These are phyloP conservation scores for Brasenia schreberi DNA, from an alignment of 164 flowering plant genomes.

Conservation along the genomic window DNA sequence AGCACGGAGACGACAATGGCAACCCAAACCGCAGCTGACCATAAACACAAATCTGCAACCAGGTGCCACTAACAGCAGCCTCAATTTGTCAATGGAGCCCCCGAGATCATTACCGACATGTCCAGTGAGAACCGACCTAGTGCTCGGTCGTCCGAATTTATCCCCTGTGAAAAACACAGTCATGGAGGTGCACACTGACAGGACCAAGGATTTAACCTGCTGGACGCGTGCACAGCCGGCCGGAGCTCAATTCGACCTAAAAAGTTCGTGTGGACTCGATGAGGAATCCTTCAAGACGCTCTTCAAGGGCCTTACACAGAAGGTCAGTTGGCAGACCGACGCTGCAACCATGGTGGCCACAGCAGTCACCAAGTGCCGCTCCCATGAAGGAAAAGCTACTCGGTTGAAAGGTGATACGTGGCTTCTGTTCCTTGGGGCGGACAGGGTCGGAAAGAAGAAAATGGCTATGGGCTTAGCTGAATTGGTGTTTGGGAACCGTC, in stretches of 20 bases:
- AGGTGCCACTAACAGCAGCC: conserved; percentile 16
- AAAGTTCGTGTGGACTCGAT: conserved; percentile 21
- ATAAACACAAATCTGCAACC: background rate
- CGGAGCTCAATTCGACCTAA: background rate
- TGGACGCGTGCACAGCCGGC: conserved; percentile 27
- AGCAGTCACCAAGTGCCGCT: conserved; percentile 43
- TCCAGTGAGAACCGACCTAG: conserved; percentile 78
- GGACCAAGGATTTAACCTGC: conserved; percentile 37
- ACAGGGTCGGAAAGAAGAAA: conserved; percentile 75
- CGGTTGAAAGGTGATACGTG: conserved; percentile 68
- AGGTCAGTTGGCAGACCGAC: conserved; percentile 84
- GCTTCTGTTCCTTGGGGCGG: conserved; percentile 80
- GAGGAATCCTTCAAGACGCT: conserved; percentile 71
- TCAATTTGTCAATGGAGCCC: conserved; percentile 13
- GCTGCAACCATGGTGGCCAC: conserved; percentile 76
- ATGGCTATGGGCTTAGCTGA: conserved; percentile 79
- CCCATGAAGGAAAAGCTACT: conserved; percentile 43
- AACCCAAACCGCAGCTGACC: conserved; percentile 30
- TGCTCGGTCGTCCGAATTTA: conserved; percentile 42
- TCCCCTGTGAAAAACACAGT: conserved; percentile 5
- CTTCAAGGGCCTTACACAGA: conserved; percentile 58
- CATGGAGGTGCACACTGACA: conserved; percentile 25
- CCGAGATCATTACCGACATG: conserved; percentile 32
- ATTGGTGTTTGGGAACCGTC: conserved; percentile 33
- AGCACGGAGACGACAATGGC: conserved; percentile 26